These are phyloP conservation scores for Coemansia sp. DNA, from an alignment of 192 early-diverging fungal species.

Conservation along the genomic window DNA sequence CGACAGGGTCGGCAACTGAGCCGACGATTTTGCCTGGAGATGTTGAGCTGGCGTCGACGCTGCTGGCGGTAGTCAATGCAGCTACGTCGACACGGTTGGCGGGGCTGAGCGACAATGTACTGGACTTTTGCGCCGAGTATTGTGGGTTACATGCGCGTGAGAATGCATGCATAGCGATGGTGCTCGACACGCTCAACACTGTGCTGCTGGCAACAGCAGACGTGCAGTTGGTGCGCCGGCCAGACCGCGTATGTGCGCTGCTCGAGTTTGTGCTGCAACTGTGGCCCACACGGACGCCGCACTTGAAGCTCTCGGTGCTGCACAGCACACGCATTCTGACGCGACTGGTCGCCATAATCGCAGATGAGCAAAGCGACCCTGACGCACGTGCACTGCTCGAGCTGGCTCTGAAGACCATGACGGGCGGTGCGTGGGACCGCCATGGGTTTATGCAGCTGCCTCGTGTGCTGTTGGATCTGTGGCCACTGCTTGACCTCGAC, in stretches of 20 bases:
- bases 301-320: constrained; percentile 26
- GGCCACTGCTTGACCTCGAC: constrained; percentile 13
- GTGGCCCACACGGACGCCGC: constrained; percentile 40
- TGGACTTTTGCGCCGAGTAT: constrained; percentile 48
- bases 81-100: constrained; percentile 26
- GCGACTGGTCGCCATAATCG: constrained; percentile 19
- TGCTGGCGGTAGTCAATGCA: constrained; percentile 30
- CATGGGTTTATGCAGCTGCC: constrained; percentile 44
- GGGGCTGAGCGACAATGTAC: constrained; percentile 13
- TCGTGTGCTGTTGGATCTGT: constrained; percentile 30
- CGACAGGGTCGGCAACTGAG: constrained; percentile 4
- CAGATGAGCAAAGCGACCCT: not conserved
- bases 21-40: constrained; percentile 22
- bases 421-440: constrained; percentile 41
- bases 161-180: constrained; percentile 21
- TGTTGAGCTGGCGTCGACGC: constrained; percentile 21
- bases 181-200: constrained; percentile 32
- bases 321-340: constrained; percentile 35
- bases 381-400: constrained; percentile 25
- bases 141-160: constrained; percentile 30
- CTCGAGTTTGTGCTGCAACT: constrained; percentile 30
- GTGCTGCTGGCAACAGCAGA: constrained; percentile 29
- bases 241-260: constrained; percentile 15
- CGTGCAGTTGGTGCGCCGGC: constrained; percentile 8
- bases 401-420: constrained; percentile 34